These are phyloP conservation scores for Lotmaria passim DNA, from an alignment of 208 protist species.

Conservation along the genomic window DNA sequence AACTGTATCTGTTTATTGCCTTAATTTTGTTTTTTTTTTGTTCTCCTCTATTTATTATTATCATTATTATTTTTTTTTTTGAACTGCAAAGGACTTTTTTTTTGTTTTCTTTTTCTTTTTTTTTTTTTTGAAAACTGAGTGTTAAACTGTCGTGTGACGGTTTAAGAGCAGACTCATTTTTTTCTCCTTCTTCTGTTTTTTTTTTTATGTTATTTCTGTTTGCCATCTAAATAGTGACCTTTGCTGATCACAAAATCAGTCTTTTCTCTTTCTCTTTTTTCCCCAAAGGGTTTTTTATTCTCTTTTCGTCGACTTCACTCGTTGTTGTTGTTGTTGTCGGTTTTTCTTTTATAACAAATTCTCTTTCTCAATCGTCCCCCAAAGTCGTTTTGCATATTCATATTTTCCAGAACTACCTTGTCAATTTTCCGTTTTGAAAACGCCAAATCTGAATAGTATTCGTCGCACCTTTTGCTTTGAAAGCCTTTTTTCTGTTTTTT, in stretches of 20 bases:
- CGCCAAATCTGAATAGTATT: too few species aligned
- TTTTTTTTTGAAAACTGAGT: conserved; percentile 2
- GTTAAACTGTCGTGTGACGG: too few species aligned
- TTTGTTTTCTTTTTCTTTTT: neutral
- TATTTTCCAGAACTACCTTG: too few species aligned
- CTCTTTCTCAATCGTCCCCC: too few species aligned
- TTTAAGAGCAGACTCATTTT: conserved; percentile 6
- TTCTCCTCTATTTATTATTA: neutral
- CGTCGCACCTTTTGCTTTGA: too few species aligned
- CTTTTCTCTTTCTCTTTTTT: neutral
- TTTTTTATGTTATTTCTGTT: conserved; percentile 11
- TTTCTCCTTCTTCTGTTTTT: conserved; percentile 9
- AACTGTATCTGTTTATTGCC: neutral
- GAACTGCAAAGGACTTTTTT: neutral
- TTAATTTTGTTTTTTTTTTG: neutral
- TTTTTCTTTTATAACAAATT: too few species aligned
- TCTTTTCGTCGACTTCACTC: neutral
- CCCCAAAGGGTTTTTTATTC: conserved; percentile 4
- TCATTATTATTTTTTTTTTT: neutral
- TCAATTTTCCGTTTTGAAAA: too few species aligned
- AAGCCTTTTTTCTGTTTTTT: too few species aligned
- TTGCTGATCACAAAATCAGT: too few species aligned
- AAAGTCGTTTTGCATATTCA: too few species aligned
- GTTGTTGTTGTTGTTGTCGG: conserved; percentile 13
- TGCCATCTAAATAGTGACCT: too few species aligned